These are phyloP conservation scores for Chaetomium olivaceum DNA, from an alignment of 2,329 filamentous ascomycete genomes.

Conservation along the genomic window DNA sequence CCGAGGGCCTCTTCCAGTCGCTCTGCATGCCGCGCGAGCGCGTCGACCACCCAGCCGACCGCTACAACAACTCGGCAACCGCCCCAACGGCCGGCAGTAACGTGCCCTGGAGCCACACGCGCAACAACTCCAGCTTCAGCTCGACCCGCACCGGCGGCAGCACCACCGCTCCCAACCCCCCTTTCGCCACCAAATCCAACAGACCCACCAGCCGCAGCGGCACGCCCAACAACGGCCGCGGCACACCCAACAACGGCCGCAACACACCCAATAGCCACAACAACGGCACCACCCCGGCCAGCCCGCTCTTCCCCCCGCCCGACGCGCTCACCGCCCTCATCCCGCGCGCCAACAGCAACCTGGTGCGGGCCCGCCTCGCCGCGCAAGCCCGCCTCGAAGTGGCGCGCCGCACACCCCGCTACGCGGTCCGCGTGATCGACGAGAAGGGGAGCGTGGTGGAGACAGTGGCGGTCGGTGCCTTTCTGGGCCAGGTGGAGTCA, in stretches of 20 bases:
- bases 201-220: background rate
- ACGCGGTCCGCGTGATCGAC: constrained; percentile 59
- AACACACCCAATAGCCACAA: background rate
- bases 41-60: constrained; percentile 53
- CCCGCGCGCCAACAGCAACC: constrained; percentile 45
- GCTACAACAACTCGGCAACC: constrained; percentile 39
- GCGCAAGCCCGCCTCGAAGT: constrained; percentile 67
- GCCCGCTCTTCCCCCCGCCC: constrained; percentile 22
- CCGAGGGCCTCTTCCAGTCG: constrained; percentile 67
- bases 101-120: constrained; percentile 16
- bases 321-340: constrained; percentile 23
- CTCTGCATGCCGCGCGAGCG: constrained; percentile 65
- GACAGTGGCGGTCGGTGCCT: constrained; percentile 58
- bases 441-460: constrained; percentile 54
- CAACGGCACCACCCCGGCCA: background rate
- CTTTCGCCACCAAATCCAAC: too few species aligned
- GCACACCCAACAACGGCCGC: background rate
- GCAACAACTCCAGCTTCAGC: constrained; percentile 24
- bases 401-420: constrained; percentile 54
- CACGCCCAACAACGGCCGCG: background rate
- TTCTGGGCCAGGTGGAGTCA: constrained; percentile 61
- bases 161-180: background rate
- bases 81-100: constrained; percentile 11
- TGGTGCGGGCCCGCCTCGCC: constrained; percentile 56
- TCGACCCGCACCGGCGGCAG: constrained; percentile 21